Base-by-base conservation (phyloP, 176 grass and related monocot genomes). In the Raddia distichophylla region DNA sequence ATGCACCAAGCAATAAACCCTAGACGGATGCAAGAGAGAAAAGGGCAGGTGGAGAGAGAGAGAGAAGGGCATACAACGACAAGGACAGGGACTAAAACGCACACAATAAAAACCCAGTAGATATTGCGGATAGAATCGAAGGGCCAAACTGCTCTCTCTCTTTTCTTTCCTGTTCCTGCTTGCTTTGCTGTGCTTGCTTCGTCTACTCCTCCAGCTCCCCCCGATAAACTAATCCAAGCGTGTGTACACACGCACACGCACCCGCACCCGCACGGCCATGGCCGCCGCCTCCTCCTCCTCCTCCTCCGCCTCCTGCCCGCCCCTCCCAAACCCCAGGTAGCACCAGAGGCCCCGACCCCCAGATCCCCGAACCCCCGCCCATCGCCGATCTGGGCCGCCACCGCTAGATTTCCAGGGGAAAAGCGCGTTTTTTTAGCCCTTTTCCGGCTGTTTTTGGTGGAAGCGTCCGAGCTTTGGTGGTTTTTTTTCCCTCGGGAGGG, bases 241-340 rank as follows among this genome's bases (percentile, higher is more conserved):
- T 80, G 76, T 32, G 60, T 56, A 49, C 83, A 18, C 60, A 60
- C 27, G 27, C 83, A 18, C 60, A 60, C 27, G 27, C 27, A 27
- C 27, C 27, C 69, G 54, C 73, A 53, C 51, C 63, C 80, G 48
- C 77, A 75, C 87, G 77, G 65, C 87, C 87, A 85, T 89, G 87
- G 76, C 80, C 27, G 84, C 69, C 84, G 0, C 8, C 55, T 1
- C 71, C 11, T 9, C 66, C 59, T 8, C 61, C 60, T 67, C 37
- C 37, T 2, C 4, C 55, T 4, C 71, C 11, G 6, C 66, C 59
- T 12, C 61, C 60, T 67, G 67, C 78, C 67, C 9, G 16, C 45
- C 52, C 65, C 27, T 61, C 82, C 32, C 70, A 78, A 88, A 88
- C 90, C 90, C 79, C 82, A 90, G 74, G 73, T 90, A 90, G 83